phyloP scores from a whole-genome alignment of 306 rosid genomes.

The Ammopiptanthus mongolicus region DNA sequence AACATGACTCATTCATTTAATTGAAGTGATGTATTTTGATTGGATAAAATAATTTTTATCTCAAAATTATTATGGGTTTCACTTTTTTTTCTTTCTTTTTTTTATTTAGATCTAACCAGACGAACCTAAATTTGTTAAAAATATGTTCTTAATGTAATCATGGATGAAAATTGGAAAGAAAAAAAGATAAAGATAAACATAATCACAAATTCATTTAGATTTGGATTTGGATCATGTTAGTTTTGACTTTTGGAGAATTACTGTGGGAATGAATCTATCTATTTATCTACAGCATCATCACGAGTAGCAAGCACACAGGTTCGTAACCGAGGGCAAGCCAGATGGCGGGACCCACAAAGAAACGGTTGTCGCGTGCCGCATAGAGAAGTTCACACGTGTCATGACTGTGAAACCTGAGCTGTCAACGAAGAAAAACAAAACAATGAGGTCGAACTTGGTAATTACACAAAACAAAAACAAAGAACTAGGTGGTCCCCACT shows the following conservation, averaged over 20 bases:
- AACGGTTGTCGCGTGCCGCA: constrained; percentile 89
- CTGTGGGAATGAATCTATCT: not conserved
- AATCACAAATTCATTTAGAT: no score
- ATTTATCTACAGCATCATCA: not conserved
- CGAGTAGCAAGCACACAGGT: not conserved
- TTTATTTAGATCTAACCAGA: no score
- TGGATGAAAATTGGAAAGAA: no score
- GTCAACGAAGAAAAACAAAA: constrained; percentile 19
- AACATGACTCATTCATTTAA: no score
- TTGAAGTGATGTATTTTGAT: no score
- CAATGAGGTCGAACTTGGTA: constrained; percentile 15
- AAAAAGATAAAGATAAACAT: no score
- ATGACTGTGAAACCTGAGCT: constrained; percentile 27
- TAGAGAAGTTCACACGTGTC: constrained; percentile 66
- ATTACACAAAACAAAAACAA: not conserved
- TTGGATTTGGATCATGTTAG: no score
- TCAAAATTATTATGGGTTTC: no score
- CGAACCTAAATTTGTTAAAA: no score
- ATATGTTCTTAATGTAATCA: no score
- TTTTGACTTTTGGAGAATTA: not conserved
- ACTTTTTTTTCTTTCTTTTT: no score
- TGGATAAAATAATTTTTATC: no score
- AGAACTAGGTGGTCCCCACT: constrained; percentile 28
- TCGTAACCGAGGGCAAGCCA: not conserved
- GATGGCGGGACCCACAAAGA: constrained; percentile 46